Conservation (phyloP, 2,329 filamentous ascomycete genomes). For the Bertia moriformis region DNA sequence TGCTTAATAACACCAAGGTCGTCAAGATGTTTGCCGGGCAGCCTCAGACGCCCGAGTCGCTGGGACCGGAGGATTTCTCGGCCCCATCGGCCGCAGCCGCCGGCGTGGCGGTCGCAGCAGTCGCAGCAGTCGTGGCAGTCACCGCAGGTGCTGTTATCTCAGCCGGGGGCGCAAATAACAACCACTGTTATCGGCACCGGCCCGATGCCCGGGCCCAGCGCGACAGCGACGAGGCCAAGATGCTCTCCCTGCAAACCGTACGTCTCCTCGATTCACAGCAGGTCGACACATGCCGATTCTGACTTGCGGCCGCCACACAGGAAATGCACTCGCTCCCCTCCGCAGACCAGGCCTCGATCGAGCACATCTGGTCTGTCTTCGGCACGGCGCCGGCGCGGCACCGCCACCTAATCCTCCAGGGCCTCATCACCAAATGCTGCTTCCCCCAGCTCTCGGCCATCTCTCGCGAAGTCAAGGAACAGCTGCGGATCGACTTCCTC, state of each 20-base stretch:
- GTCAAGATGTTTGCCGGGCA: no score
- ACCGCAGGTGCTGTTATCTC: no score
- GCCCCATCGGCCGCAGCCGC: no score
- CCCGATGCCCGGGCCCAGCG: slow-evolving; percentile 87
- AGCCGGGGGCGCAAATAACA: slow-evolving; percentile 66
- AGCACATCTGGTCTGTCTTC: slow-evolving; percentile 95
- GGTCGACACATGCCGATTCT: slow-evolving; percentile 3
- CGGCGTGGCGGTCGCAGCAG: no score
- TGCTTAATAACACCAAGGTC: no score
- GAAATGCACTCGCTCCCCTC: no score
- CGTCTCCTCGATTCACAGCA: slow-evolving; percentile 17
- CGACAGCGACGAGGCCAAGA: slow-evolving; percentile 85
- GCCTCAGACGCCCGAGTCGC: no score
- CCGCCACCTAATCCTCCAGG: slow-evolving; percentile 88
- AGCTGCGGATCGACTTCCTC: slow-evolving; percentile 95
- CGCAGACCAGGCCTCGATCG: slow-evolving; percentile 84
- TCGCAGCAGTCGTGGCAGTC: no score
- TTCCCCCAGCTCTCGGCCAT: slow-evolving; percentile 93
- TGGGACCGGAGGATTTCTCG: no score
- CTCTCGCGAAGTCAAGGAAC: slow-evolving; percentile 76
- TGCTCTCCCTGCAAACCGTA: slow-evolving; percentile 85
- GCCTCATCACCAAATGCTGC: slow-evolving; percentile 90
- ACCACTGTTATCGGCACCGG: slow-evolving; percentile 88
- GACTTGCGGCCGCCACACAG: neutral
- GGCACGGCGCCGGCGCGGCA: slow-evolving; percentile 88